Evolutionary conservation across 352 stramenopile genomes (phyloP).

Genomic region (Globisporangium recalcitrans): DNA sequence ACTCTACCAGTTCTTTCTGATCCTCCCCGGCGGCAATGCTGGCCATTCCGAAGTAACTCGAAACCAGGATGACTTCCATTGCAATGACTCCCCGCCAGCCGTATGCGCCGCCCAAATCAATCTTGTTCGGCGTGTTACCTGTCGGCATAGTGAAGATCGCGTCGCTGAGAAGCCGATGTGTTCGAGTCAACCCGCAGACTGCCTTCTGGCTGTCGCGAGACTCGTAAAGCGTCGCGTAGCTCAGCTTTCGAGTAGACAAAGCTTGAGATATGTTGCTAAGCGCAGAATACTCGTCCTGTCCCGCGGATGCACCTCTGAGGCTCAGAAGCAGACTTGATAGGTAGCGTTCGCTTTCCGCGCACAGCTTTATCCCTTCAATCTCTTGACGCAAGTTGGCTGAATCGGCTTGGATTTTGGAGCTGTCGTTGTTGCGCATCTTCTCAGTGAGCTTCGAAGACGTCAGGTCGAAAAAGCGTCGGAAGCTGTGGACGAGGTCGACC

Average conservation of each 20-base stretch:
- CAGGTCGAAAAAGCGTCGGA: slow-evolving; percentile 32
- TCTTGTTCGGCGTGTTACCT: background rate
- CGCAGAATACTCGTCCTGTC: slow-evolving; percentile 2
- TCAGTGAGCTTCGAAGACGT: slow-evolving; percentile 21
- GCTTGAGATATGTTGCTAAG: slow-evolving; percentile 25
- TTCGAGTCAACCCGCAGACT: slow-evolving; percentile 22
- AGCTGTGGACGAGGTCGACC: slow-evolving; percentile 20
- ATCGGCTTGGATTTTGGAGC: background rate
- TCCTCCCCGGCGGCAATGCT: background rate
- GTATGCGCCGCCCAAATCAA: slow-evolving; percentile 45
- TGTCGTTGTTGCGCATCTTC: slow-evolving; percentile 17
- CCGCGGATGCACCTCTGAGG: background rate
- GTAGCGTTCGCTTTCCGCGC: slow-evolving; percentile 16
- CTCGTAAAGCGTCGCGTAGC: slow-evolving; percentile 33
- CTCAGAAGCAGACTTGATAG: slow-evolving; percentile 25
- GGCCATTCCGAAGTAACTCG: slow-evolving; percentile 24
- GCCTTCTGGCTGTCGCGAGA: slow-evolving; percentile 16
- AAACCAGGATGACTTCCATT: slow-evolving; percentile 44
- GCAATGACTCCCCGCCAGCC: slow-evolving; percentile 56
- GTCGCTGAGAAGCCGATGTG: slow-evolving; percentile 21
- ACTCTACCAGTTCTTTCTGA: background rate
- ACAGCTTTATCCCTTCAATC: slow-evolving; percentile 9
- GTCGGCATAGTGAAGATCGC: slow-evolving; percentile 15
- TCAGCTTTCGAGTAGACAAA: slow-evolving; percentile 27
- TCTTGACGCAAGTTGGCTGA: background rate